Percentiles rank a stretch among this genome's conserved stretches.
Conservation (phyloP, 768 basidiomycete species). For the Psilocybe sp. region DNA sequence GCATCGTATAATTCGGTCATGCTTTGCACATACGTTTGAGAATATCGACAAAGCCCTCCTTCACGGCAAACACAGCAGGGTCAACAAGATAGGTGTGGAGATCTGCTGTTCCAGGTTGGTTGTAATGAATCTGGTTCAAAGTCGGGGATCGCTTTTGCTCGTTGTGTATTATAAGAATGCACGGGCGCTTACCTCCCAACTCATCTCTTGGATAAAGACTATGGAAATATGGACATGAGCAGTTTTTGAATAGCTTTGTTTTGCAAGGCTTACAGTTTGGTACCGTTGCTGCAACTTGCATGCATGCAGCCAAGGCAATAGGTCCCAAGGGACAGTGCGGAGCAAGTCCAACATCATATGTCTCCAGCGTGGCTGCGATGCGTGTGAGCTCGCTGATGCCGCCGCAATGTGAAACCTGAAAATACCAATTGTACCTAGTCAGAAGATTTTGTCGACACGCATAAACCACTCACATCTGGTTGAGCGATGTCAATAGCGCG, state of each 20-base stretch:
- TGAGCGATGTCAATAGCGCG: conserved; percentile 68
- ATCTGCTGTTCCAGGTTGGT: conserved; percentile 46
- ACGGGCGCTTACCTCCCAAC: conserved; percentile 41
- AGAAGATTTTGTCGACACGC: neutral
- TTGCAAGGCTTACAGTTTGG: conserved; percentile 49
- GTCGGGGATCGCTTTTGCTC: neutral
- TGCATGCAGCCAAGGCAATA: conserved; percentile 67
- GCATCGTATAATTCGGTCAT: neutral
- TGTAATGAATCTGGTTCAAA: conserved; percentile 60
- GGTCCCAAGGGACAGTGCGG: conserved; percentile 75
- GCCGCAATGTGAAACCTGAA: conserved; percentile 55
- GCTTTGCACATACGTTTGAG: conserved; percentile 24
- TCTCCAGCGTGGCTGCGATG: conserved; percentile 58
- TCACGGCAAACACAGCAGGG: conserved; percentile 49
- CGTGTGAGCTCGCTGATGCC: conserved; percentile 58
- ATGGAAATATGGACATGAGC: conserved; percentile 1
- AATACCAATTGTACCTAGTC: neutral
- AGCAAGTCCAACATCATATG: conserved; percentile 69
- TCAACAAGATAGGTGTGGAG: conserved; percentile 58
- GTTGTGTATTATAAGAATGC: neutral
- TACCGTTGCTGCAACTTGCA: conserved; percentile 57
- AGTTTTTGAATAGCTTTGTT: neutral
- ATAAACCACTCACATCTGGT: conserved; percentile 49
- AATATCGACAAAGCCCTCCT: conserved; percentile 47
- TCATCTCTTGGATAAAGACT: conserved; percentile 69